phyloP scores from a whole-genome alignment of 805 yeast genomes.

The Saccharomycopsis fermentans region DNA sequence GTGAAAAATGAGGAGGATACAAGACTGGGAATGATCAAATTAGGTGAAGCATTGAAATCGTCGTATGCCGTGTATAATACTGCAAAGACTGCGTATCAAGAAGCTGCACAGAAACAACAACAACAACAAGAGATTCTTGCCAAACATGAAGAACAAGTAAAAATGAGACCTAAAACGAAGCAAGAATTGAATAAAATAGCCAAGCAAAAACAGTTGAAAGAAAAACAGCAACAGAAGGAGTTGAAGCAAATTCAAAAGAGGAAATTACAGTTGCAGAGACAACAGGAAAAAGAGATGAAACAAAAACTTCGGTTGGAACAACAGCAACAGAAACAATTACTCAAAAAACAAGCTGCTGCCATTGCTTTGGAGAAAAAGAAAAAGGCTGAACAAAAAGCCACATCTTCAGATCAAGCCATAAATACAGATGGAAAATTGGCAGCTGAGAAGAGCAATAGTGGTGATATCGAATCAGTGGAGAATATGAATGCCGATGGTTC shows the following conservation, averaged over 20 bases:
- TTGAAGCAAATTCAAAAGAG: constrained; percentile 1
- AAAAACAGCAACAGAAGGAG: constrained; percentile 1
- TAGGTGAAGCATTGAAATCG: background rate
- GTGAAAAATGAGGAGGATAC: background rate
- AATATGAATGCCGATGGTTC: background rate
- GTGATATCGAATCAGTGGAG: background rate
- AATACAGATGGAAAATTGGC: background rate
- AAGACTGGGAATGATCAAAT: background rate
- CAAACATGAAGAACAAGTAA: background rate
- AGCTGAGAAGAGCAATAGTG: too few species aligned
- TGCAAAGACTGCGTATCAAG: background rate
- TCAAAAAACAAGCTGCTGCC: constrained; percentile 13
- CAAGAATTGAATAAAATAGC: background rate
- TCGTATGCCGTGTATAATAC: background rate
- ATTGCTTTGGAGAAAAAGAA: constrained; percentile 4
- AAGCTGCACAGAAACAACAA: constrained; percentile 8
- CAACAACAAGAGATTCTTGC: constrained; percentile 13
- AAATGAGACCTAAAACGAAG: background rate
- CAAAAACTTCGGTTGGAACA: background rate
- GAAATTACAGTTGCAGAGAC: background rate
- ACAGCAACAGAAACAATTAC: constrained; percentile 1
- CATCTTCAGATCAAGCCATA: background rate
- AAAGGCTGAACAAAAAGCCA: constrained; percentile 3
- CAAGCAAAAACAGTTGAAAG: background rate
- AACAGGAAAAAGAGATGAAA: background rate